These are phyloP conservation scores for Fabrea salina DNA, from an alignment of 169 alveolate genomes.

Conservation along the genomic window DNA sequence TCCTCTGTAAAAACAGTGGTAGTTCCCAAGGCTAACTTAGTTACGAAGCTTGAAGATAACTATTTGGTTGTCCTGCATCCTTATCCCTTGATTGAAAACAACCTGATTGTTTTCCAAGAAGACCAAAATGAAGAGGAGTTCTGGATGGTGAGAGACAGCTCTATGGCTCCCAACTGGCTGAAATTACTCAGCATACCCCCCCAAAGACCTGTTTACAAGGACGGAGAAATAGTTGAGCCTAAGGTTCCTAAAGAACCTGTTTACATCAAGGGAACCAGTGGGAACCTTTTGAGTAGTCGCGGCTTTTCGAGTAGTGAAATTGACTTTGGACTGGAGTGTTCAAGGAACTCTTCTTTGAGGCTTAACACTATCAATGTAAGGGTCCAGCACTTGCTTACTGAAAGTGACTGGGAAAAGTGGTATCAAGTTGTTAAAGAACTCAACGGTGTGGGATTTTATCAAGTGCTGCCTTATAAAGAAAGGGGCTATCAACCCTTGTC, in stretches of 20 bases:
- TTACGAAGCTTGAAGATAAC: conserved; percentile 36
- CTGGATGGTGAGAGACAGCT: background rate
- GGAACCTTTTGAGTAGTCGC: background rate
- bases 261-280: background rate
- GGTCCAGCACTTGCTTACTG: background rate
- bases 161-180: conserved; percentile 13
- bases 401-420: conserved; percentile 17
- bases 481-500: background rate
- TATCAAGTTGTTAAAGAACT: background rate
- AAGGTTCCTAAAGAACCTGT: conserved; percentile 10
- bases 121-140: conserved; percentile 20
- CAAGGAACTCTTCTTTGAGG: background rate
- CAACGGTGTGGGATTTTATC: conserved; percentile 13
- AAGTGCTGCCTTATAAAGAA: background rate
- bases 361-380: conserved; percentile 9
- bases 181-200: conserved; percentile 18
- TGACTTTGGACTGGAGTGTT: background rate
- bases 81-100: conserved; percentile 44
- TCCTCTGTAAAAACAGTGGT: background rate
- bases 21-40: background rate
- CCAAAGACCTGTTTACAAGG: conserved; percentile 27
- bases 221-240: conserved; percentile 25
- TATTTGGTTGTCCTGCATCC: conserved; percentile 46
- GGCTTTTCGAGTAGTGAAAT: background rate
- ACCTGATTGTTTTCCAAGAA: conserved; percentile 41